Percentiles rank a stretch among this genome's conserved stretches.
Evolutionary conservation across 176 grass and related monocot species (phyloP).

Genomic region (Hordeum marinum): DNA sequence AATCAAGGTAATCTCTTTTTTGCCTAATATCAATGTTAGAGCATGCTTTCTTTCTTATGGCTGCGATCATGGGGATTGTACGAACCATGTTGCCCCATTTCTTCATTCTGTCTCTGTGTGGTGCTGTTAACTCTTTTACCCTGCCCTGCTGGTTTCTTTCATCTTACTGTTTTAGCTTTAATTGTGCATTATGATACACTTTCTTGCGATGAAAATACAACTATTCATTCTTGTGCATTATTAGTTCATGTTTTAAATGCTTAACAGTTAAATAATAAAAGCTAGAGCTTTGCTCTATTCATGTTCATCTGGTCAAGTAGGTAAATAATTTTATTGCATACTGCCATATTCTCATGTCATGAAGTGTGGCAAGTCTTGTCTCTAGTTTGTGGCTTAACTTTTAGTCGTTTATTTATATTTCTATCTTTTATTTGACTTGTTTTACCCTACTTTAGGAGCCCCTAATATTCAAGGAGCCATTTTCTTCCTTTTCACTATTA

Average conservation of each 20-base stretch:
- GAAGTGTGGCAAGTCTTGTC: not conserved
- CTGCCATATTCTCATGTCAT: not conserved
- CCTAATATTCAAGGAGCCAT: not conserved
- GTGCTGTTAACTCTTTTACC: not conserved
- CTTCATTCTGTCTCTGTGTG: not conserved
- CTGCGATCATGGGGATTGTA: not conserved
- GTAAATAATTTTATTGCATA: not conserved
- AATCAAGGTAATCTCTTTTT: slow-evolving; percentile 32
- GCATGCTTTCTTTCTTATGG: slow-evolving; percentile 33
- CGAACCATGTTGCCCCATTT: not conserved
- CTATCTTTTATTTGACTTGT: not conserved
- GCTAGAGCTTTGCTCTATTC: not conserved
- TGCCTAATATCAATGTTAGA: slow-evolving; percentile 28
- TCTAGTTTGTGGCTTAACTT: not conserved
- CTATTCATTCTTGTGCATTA: too few relatives aligned
- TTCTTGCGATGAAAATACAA: not conserved
- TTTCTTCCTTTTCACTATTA: not conserved
- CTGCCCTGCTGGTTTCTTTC: not conserved
- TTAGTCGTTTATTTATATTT: not conserved
- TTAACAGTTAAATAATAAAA: not conserved
- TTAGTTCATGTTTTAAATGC: not conserved
- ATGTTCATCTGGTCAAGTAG: not conserved
- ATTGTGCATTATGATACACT: not conserved
- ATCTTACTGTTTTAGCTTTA: not conserved
- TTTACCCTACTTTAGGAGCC: not conserved